These are phyloP conservation scores for Boletus sp. DNA, from an alignment of 768 basidiomycete species.

Conservation along the genomic window DNA sequence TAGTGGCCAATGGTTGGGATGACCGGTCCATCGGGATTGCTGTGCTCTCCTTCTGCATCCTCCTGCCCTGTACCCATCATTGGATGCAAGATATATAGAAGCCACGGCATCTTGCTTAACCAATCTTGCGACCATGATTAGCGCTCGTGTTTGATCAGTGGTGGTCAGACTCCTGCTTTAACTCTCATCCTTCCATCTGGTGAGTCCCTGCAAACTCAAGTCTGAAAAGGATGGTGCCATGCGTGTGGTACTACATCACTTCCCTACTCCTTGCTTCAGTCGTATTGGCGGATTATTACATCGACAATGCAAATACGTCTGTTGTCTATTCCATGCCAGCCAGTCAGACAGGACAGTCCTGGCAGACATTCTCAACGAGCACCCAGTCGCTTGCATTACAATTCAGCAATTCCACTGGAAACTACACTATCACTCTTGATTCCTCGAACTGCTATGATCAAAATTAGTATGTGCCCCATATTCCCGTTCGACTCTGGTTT, in stretches of 20 bases:
- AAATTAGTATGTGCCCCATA: slow-evolving; percentile 23
- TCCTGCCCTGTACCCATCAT: no score
- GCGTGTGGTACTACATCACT: slow-evolving; percentile 1
- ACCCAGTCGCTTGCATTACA: slow-evolving; percentile 1
- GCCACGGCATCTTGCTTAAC: no score
- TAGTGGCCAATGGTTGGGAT: no score
- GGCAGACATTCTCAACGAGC: slow-evolving; percentile 11
- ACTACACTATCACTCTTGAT: slow-evolving; percentile 15
- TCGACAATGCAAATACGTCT: slow-evolving; percentile 28
- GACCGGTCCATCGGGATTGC: neutral
- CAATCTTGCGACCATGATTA: no score
- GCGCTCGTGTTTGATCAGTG: no score
- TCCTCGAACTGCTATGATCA: slow-evolving; percentile 21
- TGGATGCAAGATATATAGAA: no score
- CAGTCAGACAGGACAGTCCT: slow-evolving; percentile 8
- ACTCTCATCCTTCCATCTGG: neutral
- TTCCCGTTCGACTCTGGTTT: neutral
- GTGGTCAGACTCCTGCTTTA: neutral
- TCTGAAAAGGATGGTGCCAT: slow-evolving; percentile 2
- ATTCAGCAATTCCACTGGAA: slow-evolving; percentile 20
- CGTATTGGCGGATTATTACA: slow-evolving; percentile 19
- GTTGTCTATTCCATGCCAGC: slow-evolving; percentile 17
- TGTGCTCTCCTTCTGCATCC: neutral
- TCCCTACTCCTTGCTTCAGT: slow-evolving; percentile 13
- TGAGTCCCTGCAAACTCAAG: neutral